Evolutionary conservation across 495 filamentous ascomycete species (phyloP), one percentile per base, ranked within the genome.

Genomic region (Polyplosphaeria fusca): DNA sequence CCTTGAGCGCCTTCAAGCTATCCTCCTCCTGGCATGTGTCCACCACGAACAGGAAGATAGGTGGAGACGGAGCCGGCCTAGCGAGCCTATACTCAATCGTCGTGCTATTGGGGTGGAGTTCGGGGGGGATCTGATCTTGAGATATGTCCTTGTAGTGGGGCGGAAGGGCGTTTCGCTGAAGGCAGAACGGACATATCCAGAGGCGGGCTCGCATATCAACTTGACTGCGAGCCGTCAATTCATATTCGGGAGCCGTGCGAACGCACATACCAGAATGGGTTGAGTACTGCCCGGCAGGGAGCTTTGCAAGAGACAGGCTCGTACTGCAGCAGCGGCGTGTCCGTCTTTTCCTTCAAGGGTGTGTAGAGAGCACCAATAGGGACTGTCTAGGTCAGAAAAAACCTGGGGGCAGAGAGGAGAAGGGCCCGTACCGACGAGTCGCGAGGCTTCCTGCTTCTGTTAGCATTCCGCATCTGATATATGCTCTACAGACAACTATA

Each of bases 131-230:
- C 49, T 87, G 84, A 72, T 91, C 91, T 65, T 88, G 82, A 22
- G 91, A 92, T 68, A 99, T 99, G 73, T 99, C 94, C 79, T 96
- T 97, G 74, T 99, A 99, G 72, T 99, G 94, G 52, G 91, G 87
- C 50, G 94, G 94, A 27, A 99, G 84, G 44, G 86, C 84, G 69
- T 99, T 99, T 70, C 94, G 84, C 73, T 89, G 91, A 16, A 97
- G 80, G 73, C 94, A 99, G 76, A 97, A 99, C 4, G 94, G 94
- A 67, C 94, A 99, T 64, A 96, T 96, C 94, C 94, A 99, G 55
- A 97, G 82, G 46, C 90, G 83, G 59, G 91, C 93, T 55, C 94
- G 87, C 64, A 89, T 84, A 74, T 99, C 94, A 54, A 99, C 92
- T 70, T 93, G 91, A 73, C 93, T 96, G 24, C 20, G 11, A 23